Evolutionary conservation across 2,329 filamentous ascomycete genomes (phyloP).

Genomic region (Saccharata proteae): DNA sequence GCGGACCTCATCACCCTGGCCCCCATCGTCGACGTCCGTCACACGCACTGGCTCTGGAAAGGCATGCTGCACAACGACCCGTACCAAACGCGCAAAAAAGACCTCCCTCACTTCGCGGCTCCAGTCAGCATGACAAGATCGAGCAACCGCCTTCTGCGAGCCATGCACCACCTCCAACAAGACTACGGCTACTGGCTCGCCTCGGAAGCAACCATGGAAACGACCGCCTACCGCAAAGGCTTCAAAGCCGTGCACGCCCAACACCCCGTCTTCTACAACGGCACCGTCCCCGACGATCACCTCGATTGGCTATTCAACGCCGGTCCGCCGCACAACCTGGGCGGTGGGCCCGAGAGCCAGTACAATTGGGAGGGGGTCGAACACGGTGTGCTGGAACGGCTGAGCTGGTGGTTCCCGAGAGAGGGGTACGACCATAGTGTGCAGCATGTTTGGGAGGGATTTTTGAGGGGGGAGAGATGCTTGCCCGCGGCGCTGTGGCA

Average conservation of each 20-base stretch:
- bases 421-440: conserved; percentile 6
- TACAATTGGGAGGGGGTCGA: conserved; percentile 8
- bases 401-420: conserved; percentile 7
- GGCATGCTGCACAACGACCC: conserved; percentile 48
- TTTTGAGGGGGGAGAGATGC: conserved; percentile 3
- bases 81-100: conserved; percentile 61
- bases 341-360: conserved; percentile 6
- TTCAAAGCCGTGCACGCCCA: conserved; percentile 86
- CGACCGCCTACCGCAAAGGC: conserved; percentile 77
- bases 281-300: conserved; percentile 4
- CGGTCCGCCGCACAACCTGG: conserved; percentile 5
- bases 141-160: conserved; percentile 65
- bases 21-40: conserved; percentile 79
- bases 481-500: conserved; percentile 7
- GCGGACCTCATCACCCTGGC: conserved; percentile 87
- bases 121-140: conserved; percentile 65
- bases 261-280: conserved; percentile 59
- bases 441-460: conserved; percentile 7
- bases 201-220: conserved; percentile 91
- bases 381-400: conserved; percentile 5
- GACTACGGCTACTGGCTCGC: conserved; percentile 82
- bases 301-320: conserved; percentile 8
- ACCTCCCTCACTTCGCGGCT: conserved; percentile 42
- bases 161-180: conserved; percentile 78
- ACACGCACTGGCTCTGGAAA: conserved; percentile 49